Evolutionary conservation across 2,329 filamentous ascomycete species (phyloP).

Genomic region (Tolypocladium sp.): DNA sequence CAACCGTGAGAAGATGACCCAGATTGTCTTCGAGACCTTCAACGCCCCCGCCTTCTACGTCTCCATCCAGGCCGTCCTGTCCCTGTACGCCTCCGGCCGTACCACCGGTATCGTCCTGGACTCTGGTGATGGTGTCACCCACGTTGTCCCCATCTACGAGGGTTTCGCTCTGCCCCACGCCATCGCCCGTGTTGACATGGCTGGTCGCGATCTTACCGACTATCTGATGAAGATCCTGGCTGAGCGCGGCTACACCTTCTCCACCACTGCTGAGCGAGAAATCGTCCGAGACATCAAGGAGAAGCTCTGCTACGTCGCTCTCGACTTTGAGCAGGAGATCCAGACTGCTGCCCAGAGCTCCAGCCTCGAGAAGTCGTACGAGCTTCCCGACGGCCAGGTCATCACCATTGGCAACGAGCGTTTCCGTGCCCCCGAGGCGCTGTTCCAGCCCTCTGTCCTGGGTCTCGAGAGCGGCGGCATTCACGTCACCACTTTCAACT

Average conservation of each 20-base stretch:
- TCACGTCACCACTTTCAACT: constrained; percentile 99
- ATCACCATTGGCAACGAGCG: constrained; percentile 99
- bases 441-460: constrained; percentile 97
- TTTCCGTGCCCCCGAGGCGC: constrained; percentile 98
- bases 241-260: constrained; percentile 99
- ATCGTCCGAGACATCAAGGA: constrained; percentile 99
- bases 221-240: constrained; percentile 99
- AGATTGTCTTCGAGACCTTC: constrained; percentile 99
- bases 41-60: constrained; percentile 99
- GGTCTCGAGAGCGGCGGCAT: constrained; percentile 98
- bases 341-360: constrained; percentile 99
- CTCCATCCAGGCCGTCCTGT: constrained; percentile 98
- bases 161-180: constrained; percentile 99
- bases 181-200: constrained; percentile 99
- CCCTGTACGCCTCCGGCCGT: constrained; percentile 99
- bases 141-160: constrained; percentile 99
- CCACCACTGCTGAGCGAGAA: constrained; percentile 99
- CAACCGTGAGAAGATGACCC: constrained; percentile 99
- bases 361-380: constrained; percentile 98
- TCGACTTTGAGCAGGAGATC: constrained; percentile 99
- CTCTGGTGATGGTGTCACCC: constrained; percentile 99
- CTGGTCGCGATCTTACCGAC: constrained; percentile 98
- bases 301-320: constrained; percentile 99
- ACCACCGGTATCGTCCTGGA: constrained; percentile 99
- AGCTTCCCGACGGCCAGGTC: constrained; percentile 98